Evolutionary conservation across 805 yeast genomes (phyloP).

Genomic region (Starmerella powellii): DNA sequence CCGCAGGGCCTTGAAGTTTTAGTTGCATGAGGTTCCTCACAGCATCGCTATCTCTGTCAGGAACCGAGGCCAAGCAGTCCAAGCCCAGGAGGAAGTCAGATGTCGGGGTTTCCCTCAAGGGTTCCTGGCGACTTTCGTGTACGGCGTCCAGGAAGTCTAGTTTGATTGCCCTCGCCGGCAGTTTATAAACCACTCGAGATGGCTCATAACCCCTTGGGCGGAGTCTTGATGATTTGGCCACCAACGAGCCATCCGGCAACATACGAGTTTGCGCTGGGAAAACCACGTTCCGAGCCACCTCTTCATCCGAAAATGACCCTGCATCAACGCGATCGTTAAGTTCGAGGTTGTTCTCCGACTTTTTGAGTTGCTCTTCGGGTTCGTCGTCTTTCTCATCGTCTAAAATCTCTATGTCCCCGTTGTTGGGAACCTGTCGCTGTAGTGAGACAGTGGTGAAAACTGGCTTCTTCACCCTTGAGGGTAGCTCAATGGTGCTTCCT

Average conservation of each 20-base stretch:
- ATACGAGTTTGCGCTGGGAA: constrained; percentile 8
- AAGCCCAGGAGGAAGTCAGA: constrained; percentile 31
- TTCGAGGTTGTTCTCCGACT: not conserved
- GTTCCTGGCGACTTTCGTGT: constrained; percentile 29
- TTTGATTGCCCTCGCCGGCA: constrained; percentile 57
- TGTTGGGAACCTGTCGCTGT: constrained; percentile 39
- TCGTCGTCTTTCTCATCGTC: constrained; percentile 33
- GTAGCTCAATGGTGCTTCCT: constrained; percentile 13
- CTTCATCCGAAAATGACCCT: constrained; percentile 8
- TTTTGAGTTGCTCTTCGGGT: not conserved
- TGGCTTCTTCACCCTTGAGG: constrained; percentile 37
- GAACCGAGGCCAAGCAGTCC: constrained; percentile 25
- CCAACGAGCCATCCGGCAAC: constrained; percentile 6
- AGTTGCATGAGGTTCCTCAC: constrained; percentile 31
- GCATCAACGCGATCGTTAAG: not conserved
- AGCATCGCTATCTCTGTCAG: constrained; percentile 25
- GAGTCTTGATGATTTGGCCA: constrained; percentile 1
- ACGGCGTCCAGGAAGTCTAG: constrained; percentile 55
- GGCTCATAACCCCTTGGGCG: constrained; percentile 24
- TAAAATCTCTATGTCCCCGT: constrained; percentile 48
- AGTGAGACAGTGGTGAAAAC: constrained; percentile 44
- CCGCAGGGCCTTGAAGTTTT: constrained; percentile 29
- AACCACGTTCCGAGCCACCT: constrained; percentile 1
- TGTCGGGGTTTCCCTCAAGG: constrained; percentile 26
- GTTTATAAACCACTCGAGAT: constrained; percentile 43